Percentiles rank a stretch among this genome's conserved stretches.
Conservation (phyloP, 331 rosid species). For the Telfairia occidentalis region DNA sequence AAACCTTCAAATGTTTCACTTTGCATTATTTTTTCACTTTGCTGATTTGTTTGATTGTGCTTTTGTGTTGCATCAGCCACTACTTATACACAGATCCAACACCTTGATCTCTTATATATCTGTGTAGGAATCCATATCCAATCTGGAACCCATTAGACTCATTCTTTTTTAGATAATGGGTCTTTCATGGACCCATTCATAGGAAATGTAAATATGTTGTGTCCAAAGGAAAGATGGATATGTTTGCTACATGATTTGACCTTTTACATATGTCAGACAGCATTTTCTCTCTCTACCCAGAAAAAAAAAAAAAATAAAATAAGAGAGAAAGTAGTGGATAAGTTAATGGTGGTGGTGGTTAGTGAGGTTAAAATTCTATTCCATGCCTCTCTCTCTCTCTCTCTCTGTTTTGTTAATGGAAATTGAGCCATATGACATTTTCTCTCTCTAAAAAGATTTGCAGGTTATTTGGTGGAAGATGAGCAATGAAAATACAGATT, state of each 20-base stretch:
- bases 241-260: slow-evolving; percentile 3
- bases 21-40: background rate
- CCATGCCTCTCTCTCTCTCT: background rate
- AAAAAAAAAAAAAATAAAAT: background rate
- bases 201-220: background rate
- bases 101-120: background rate
- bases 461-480: slow-evolving; percentile 1
- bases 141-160: slow-evolving; percentile 27
- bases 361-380: background rate
- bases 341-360: background rate
- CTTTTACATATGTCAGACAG: background rate
- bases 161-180: slow-evolving; percentile 4
- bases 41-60: slow-evolving; percentile 10
- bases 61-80: slow-evolving; percentile 13
- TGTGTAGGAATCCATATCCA: slow-evolving; percentile 23
- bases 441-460: background rate
- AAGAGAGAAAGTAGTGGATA: slow-evolving; percentile 6
- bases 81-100: slow-evolving; percentile 10
- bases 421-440: background rate
- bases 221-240: background rate
- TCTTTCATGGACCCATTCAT: background rate
- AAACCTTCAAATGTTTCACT: background rate
- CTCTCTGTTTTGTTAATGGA: background rate
- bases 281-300: background rate
- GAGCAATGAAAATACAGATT: background rate